Conservation (phyloP, 495 filamentous ascomycete species). For the Neurospora hispaniola region DNA sequence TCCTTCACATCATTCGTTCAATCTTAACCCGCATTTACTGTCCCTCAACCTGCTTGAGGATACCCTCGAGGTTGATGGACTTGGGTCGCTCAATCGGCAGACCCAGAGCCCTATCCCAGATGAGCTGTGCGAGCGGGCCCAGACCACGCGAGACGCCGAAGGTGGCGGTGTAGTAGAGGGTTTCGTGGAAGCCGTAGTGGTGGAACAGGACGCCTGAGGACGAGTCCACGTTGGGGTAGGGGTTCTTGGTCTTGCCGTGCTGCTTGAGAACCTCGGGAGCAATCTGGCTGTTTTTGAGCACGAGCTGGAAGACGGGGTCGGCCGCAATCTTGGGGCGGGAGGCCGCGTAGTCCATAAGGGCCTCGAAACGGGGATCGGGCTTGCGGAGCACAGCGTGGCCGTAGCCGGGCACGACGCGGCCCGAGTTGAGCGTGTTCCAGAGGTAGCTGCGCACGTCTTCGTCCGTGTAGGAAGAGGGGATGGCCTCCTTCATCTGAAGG, state of each 20-base stretch:
- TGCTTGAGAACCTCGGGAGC: conserved; percentile 80
- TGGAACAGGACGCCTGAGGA: conserved; percentile 90
- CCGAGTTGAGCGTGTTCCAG: conserved; percentile 85
- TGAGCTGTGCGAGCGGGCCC: conserved; percentile 83
- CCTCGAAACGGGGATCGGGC: conserved; percentile 92
- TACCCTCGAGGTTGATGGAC: conserved; percentile 82
- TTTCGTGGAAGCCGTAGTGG: conserved; percentile 94
- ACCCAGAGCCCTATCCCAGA: conserved; percentile 92
- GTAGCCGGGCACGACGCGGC: conserved; percentile 91
- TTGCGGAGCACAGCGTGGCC: conserved; percentile 97
- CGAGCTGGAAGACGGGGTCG: conserved; percentile 87
- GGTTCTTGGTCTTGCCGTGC: conserved; percentile 99
- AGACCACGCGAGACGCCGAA: conserved; percentile 90
- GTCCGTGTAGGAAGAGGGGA: conserved; percentile 69
- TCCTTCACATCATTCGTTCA: not conserved
- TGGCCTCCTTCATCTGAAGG: conserved; percentile 80
- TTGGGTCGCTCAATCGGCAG: conserved; percentile 97
- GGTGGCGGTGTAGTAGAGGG: conserved; percentile 93
- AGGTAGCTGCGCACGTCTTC: conserved; percentile 76
- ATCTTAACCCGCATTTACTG: conserved; percentile 8
- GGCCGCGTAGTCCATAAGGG: conserved; percentile 88
- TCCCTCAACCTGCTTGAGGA: conserved; percentile 49
- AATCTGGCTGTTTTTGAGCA: conserved; percentile 67
- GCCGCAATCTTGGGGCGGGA: conserved; percentile 71
- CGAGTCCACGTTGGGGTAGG: conserved; percentile 91